phyloP scores from a whole-genome alignment of 2,329 filamentous ascomycete species.

The Microdochium nivale region DNA sequence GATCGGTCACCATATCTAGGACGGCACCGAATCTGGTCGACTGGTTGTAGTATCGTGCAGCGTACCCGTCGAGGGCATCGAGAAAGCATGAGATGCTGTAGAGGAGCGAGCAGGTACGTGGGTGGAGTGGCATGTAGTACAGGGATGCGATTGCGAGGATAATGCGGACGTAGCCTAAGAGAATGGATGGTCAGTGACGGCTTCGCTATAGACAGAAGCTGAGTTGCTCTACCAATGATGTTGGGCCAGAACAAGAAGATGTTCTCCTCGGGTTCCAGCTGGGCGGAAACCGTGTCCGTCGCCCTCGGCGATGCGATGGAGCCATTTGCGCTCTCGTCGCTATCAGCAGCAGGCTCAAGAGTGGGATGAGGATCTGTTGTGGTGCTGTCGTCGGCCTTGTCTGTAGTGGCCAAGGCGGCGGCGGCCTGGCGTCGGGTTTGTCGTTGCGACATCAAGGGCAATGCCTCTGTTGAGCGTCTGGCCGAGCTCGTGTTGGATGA shows the following conservation, averaged over 20 bases:
- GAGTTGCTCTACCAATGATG: constrained; percentile 40
- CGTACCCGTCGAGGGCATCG: constrained; percentile 89
- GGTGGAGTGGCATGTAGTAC: constrained; percentile 98
- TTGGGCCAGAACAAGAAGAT: constrained; percentile 79
- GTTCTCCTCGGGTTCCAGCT: constrained; percentile 43
- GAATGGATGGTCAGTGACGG: constrained; percentile 1
- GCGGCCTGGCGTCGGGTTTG: constrained; percentile 29
- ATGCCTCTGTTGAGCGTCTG: background rate
- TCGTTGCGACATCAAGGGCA: constrained; percentile 26
- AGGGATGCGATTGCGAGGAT: constrained; percentile 81
- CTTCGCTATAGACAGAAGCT: constrained; percentile 7
- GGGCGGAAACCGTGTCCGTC: background rate
- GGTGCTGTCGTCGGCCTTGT: background rate
- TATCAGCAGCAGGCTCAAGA: background rate
- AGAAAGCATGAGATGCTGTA: constrained; percentile 94
- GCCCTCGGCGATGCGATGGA: background rate
- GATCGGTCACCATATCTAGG: constrained; percentile 97
- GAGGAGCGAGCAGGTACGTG: constrained; percentile 83
- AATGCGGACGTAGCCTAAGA: constrained; percentile 65
- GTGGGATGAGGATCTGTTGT: background rate
- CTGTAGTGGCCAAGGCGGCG: constrained; percentile 17
- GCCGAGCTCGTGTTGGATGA: background rate
- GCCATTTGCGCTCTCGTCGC: background rate
- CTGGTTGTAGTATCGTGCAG: constrained; percentile 82
- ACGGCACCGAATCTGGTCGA: constrained; percentile 94